Conservation (phyloP, 2,329 filamentous ascomycete species). For the Xylaria sp. region DNA sequence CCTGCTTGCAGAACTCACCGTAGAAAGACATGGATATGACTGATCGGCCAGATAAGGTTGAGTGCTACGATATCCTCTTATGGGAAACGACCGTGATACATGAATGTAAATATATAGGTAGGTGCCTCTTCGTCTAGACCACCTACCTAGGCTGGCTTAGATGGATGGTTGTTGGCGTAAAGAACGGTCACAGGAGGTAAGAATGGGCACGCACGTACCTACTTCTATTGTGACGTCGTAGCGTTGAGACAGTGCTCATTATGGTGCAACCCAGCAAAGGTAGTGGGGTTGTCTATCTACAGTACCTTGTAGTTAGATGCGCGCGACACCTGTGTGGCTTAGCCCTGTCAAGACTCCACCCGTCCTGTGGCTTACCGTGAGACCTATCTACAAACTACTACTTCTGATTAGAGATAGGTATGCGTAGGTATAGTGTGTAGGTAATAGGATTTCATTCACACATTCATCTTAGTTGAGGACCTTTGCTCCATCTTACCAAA, state of each 20-base stretch:
- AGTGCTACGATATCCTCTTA: background rate
- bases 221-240: background rate
- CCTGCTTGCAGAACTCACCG: constrained; percentile 11
- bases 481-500: background rate
- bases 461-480: background rate
- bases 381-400: too few relatives aligned
- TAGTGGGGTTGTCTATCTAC: background rate
- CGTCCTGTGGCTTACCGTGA: too few relatives aligned
- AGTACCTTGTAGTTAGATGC: too few relatives aligned
- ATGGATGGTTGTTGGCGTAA: background rate
- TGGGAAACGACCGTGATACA: background rate
- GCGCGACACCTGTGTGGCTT: background rate
- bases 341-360: too few relatives aligned
- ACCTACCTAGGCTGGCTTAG: background rate
- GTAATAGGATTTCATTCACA: background rate
- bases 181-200: background rate
- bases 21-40: constrained; percentile 23
- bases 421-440: too few relatives aligned
- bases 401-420: too few relatives aligned
- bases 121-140: background rate
- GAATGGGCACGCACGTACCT: background rate
- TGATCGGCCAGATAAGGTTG: background rate
- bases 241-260: background rate
- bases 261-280: too few relatives aligned
- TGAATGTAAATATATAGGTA: background rate